Base-by-base conservation (phyloP, 2,329 filamentous ascomycete species). In the Stachybotrys chartarum region DNA sequence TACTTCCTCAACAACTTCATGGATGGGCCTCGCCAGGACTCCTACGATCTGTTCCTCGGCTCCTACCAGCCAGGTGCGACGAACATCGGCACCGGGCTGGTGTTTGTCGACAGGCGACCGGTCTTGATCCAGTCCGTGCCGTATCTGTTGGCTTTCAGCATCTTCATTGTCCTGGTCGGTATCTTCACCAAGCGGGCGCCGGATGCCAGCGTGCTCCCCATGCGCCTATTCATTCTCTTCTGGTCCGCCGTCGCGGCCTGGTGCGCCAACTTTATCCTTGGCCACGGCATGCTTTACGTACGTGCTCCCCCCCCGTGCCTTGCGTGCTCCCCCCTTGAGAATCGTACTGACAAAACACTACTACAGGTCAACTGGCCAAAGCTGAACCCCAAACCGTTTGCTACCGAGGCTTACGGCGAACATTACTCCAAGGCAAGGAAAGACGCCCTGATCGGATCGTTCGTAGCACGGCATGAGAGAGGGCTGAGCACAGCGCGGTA, bases 351-450 rank as follows among this genome's bases (percentile, higher is more conserved):
- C 54, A 52, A 12, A 24, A 2, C 51, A 51, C 3, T 12, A n/a
- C 50, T 53, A 49, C 58, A 96, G 91, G 92, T 97, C 62, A 97
- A 97, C 74, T 99, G 95, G 94, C 94, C 94, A 10, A 97, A 96
- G 69, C 83, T 99, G 51, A 96, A 95, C 70, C 92, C 91, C 11
- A 86, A 91, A 16, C 84, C 90, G 3, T 95, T 88, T 73, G 92
- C 91, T 3, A 82, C 84, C 7, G 94, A 99, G 66, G 91, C 91
- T 45, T 96, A 92, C 71, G 86, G 91, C 64, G 91, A 97, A 64
- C 90, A 93, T 53, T 84, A 96, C 61, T 80, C 81, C 62, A 89
- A 91, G 68, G 91, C 92, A 12, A 81, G 86, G 60, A 91, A 94
- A 67, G 90, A 96, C 67, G 83, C 85, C 57, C 70, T 99, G 17